Evolutionary conservation across 495 filamentous ascomycete genomes (phyloP).

Genomic region (Durotheca rogersii): DNA sequence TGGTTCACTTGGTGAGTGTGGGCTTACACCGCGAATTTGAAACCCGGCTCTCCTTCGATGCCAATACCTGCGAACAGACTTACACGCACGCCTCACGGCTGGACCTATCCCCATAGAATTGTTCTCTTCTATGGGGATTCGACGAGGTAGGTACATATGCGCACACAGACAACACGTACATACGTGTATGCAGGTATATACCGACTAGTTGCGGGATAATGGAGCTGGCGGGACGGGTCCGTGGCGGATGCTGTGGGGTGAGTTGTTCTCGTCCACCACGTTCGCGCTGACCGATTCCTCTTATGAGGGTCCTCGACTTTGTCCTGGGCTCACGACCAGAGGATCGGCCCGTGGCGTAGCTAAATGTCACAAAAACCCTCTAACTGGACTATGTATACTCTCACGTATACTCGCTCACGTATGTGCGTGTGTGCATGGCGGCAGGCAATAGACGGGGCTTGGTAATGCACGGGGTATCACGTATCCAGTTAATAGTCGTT

Average conservation of each 20-base stretch:
- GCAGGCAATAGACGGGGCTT: no score
- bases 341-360: slow-evolving; percentile 26
- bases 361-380: no score
- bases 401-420: not conserved
- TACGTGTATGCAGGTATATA: no score
- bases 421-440: not conserved
- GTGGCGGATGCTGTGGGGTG: not conserved
- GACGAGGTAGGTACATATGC: no score
- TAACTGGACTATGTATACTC: no score
- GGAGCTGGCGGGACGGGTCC: slow-evolving; percentile 24
- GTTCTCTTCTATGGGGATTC: slow-evolving; percentile 21
- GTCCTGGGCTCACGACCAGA: no score
- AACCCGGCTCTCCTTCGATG: no score
- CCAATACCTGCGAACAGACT: not conserved
- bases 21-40: no score
- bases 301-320: no score
- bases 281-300: slow-evolving; percentile 23
- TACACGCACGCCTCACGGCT: not conserved
- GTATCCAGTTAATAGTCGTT: not conserved
- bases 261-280: not conserved
- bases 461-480: no score
- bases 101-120: slow-evolving; percentile 21
- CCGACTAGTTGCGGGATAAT: slow-evolving; percentile 7
- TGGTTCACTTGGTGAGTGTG: no score
- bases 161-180: no score